Conservation (phyloP, 2,329 filamentous ascomycete genomes). For the Metarhizium guizhouense region DNA sequence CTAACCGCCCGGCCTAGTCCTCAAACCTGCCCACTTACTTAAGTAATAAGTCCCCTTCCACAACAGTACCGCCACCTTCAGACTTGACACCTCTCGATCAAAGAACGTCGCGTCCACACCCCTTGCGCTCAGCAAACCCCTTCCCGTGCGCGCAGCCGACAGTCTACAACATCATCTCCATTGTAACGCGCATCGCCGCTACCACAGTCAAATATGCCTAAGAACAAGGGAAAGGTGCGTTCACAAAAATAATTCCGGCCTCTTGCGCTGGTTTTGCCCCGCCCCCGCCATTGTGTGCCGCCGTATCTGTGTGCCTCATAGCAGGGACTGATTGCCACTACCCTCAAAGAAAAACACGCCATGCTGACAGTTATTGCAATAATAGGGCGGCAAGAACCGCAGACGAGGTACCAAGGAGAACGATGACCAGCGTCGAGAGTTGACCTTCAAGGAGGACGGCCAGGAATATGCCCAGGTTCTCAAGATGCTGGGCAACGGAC, state of each 20-base stretch:
- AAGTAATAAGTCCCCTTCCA: background rate
- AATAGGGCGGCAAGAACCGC: conserved; percentile 93
- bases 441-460: conserved; percentile 97
- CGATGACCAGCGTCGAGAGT: conserved; percentile 97
- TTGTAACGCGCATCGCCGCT: background rate
- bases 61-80: conserved; percentile 1
- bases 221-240: conserved; percentile 98
- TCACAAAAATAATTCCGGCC: background rate
- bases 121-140: background rate
- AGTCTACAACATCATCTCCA: background rate
- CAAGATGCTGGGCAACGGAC: conserved; percentile 95
- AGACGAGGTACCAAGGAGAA: conserved; percentile 98
- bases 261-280: conserved; percentile 12
- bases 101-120: background rate
- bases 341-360: conserved; percentile 1
- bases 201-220: conserved; percentile 60
- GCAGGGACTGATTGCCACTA: conserved; percentile 8
- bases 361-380: conserved; percentile 7
- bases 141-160: background rate
- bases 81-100: conserved; percentile 1
- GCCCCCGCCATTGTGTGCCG: conserved; percentile 15
- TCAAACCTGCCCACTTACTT: background rate
- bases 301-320: background rate
- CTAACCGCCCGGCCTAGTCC: background rate
- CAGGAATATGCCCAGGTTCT: conserved; percentile 54